Base-by-base conservation (phyloP, 2,329 filamentous ascomycete genomes). In the Diaporthe humulicola region DNA sequence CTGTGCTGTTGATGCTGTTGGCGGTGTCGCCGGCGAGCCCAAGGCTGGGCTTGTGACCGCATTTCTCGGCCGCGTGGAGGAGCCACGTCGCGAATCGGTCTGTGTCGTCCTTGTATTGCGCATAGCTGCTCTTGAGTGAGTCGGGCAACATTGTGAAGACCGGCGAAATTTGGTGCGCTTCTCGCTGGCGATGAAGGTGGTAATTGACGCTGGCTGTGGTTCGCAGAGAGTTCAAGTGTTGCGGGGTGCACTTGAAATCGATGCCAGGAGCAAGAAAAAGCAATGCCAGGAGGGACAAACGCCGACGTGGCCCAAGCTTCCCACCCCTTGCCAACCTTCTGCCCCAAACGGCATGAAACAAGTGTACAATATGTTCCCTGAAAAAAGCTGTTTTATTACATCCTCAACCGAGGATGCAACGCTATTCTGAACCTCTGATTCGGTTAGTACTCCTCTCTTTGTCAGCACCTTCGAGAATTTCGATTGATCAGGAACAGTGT, bases 61-160 rank as follows among this genome's bases (percentile, higher is more conserved):
- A 64, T 45, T 64, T 64, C 25, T 45, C 25, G 4, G 58, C 58
- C n/a, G 58, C 58, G 40, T 17, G n/a, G 38, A 64, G 58, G 25
- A 64, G 58, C 58, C 58, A 64, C 17, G 58, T 64, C 28, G 58
- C 58, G 58, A 64, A 64, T 19, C 58, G 58, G 17, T 64, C 58
- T 22, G 58, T 64, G 58, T 64, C 58, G 38, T 64, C 58, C 40
- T 64, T 64, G 58, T 64, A 64, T 2, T 64, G 58, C 25, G 40
- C 58, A 64, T 64, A 64, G 25, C 58, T 45, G 58, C 40, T 64
- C 58, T 30, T 42, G 38, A 64, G 58, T 10, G 58, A 64, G 10
- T 64, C 40, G 3, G 58, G 58, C 58, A 64, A 45, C 58, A 64
- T 64, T 14, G 3, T 19, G 36, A 17, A 42, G 8, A 28, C 17